Evolutionary conservation across 1,139 yeast genomes (phyloP), one percentile per base, ranked within the genome.

Genomic region (Keqinozyma sinolaborantium): DNA sequence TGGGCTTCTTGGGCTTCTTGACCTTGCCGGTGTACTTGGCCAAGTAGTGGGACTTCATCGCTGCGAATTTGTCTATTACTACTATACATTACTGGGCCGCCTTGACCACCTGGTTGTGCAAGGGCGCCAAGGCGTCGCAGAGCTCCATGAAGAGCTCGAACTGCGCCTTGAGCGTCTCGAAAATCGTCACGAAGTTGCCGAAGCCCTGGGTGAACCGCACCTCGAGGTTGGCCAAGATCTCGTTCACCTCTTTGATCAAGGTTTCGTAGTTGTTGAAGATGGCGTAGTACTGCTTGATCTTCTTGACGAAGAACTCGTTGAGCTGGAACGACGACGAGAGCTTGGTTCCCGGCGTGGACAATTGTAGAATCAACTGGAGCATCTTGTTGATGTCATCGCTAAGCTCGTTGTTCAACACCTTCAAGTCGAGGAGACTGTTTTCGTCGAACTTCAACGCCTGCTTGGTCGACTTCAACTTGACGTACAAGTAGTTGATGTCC

Each of bases 61-160:
- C 41, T 18, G 31, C 21, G 21, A 18, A 18, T 18, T 18, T 18
- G 9, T 18, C 21, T 18, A 18, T 18, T 18, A 10, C 9, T 7
- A 18, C 7, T 18, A 7, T 18, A 18, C 10, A 7, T 18, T 18
- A 18, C 21, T 18, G 21, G 9, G 21, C 13, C 16, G 34, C 31
- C 36, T 47, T 54, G 32, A 46, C 49, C 14, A 58, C 45, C 39
- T 78, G 79, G 45, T 83, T 88, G 58, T 92, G 97, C 32, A 87
- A 62, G 48, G 84, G 95, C 2, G 97, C 97, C 50, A 90, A 81
- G 23, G 80, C 74, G 57, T 88, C 95, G 36, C 96, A 90, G 31
- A 88, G 70, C 48, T 88, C 95, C 90, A 92, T 85, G 58, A 90
- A 90, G 41, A 90, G 67, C 34, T 72, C 69, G 56, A 87, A 87